A percentile compares a stretch with the other conserved stretches of the same genome.
These are phyloP conservation scores for Erysimum cheiri DNA, from an alignment of 441 rosid genomes.

Conservation along the genomic window DNA sequence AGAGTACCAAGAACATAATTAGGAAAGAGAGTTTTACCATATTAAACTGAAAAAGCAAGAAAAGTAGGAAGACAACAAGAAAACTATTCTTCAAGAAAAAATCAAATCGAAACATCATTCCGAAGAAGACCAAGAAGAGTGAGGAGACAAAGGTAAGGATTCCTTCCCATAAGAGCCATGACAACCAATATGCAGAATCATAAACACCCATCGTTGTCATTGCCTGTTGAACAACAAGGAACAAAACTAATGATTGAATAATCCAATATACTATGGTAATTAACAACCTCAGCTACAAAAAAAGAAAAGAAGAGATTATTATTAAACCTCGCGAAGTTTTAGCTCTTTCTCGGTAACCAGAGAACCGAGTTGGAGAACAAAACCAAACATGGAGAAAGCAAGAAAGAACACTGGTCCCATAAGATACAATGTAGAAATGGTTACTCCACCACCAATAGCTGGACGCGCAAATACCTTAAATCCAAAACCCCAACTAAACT, in stretches of 20 bases:
- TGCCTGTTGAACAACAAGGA: conserved; percentile 58
- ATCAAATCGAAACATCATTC: conserved; percentile 86
- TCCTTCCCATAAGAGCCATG: conserved; percentile 95
- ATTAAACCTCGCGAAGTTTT: conserved; percentile 87
- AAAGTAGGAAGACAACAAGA: conserved; percentile 63
- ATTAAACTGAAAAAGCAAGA: conserved; percentile 84
- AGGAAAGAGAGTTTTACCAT: conserved; percentile 63
- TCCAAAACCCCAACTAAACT: conserved; percentile 73
- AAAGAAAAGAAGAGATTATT: background rate
- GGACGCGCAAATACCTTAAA: conserved; percentile 86
- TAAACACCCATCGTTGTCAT: conserved; percentile 89
- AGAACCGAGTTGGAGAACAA: conserved; percentile 80
- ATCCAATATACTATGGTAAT: background rate
- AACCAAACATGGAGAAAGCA: conserved; percentile 89
- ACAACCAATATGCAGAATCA: conserved; percentile 90
- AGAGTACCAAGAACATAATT: background rate
- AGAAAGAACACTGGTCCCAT: conserved; percentile 84
- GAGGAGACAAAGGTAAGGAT: conserved; percentile 67
- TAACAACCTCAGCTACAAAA: background rate
- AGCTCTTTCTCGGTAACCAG: conserved; percentile 87
- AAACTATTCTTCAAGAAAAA: conserved; percentile 89
- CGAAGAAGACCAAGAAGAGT: conserved; percentile 76
- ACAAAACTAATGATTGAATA: background rate
- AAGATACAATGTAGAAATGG: conserved; percentile 44
- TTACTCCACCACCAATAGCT: conserved; percentile 15